Conservation (phyloP, 441 rosid genomes). For the Biscutella laevigata region DNA sequence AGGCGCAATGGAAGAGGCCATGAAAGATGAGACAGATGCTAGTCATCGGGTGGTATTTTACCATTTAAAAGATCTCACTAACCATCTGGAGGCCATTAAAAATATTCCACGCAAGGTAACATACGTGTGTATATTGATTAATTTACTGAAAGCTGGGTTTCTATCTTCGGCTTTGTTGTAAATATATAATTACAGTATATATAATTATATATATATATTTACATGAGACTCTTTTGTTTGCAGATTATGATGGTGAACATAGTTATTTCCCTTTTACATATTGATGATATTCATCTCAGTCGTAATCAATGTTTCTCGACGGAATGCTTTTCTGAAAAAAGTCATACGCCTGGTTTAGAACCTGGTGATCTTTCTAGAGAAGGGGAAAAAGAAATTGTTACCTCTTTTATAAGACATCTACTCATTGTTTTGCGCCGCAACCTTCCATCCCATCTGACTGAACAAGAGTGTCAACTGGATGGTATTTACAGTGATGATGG, state of each 20-base stretch:
- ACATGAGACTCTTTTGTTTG: conserved; percentile 35
- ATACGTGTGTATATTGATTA: neutral
- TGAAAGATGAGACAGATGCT: conserved; percentile 40
- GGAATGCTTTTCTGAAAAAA: conserved; percentile 41
- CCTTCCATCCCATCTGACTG: conserved; percentile 54
- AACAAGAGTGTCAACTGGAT: conserved; percentile 46
- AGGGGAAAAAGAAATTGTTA: conserved; percentile 66
- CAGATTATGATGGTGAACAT: conserved; percentile 94
- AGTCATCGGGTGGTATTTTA: conserved; percentile 45
- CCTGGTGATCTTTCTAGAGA: conserved; percentile 38
- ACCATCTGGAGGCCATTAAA: conserved; percentile 70
- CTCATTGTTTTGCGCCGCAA: conserved; percentile 59
- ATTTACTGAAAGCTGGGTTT: neutral
- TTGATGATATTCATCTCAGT: conserved; percentile 75
- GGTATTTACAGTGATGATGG: conserved; percentile 47
- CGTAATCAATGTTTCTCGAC: conserved; percentile 46
- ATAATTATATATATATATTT: too few relatives aligned
- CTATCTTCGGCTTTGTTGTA: neutral
- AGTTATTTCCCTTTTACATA: conserved; percentile 78
- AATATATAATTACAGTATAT: too few relatives aligned
- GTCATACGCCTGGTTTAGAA: conserved; percentile 37
- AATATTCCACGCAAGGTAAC: conserved; percentile 84
- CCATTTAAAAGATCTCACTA: conserved; percentile 67
- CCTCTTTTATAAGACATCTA: conserved; percentile 68
- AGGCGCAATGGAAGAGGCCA: conserved; percentile 55